Percentiles rank a stretch among this genome's conserved stretches.
phyloP scores from a whole-genome alignment of 495 filamentous ascomycete species.

The Penicillium dipodomyicola region DNA sequence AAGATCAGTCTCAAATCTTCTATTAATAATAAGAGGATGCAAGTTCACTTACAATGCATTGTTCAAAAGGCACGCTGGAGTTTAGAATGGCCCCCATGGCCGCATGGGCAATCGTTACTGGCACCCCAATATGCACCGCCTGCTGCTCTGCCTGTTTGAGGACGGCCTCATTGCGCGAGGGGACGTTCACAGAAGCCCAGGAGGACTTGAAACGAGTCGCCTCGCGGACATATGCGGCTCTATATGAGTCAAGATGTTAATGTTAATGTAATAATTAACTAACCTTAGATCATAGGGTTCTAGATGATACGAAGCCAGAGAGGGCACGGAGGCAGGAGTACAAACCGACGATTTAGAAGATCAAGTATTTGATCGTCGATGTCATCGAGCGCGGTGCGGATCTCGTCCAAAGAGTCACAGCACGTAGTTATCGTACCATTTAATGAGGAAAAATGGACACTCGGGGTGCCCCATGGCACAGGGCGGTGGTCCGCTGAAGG shows the following conservation, averaged over 20 bases:
- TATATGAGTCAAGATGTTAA: neutral
- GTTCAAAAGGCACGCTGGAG: slow-evolving; percentile 9
- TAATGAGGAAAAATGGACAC: slow-evolving; percentile 11
- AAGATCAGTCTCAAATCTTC: neutral
- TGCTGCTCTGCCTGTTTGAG: slow-evolving; percentile 8
- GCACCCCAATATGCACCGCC: slow-evolving; percentile 8
- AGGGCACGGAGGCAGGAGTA: neutral
- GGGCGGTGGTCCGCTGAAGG: slow-evolving; percentile 10
- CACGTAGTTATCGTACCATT: slow-evolving; percentile 7
- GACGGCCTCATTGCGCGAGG: slow-evolving; percentile 8
- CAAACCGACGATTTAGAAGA: neutral
- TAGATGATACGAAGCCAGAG: too few relatives aligned
- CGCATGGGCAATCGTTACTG: slow-evolving; percentile 11
- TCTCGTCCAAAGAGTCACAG: slow-evolving; percentile 7
- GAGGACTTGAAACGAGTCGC: slow-evolving; percentile 14
- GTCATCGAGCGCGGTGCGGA: slow-evolving; percentile 4
- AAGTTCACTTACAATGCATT: slow-evolving; percentile 9
- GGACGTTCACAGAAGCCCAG: slow-evolving; percentile 6
- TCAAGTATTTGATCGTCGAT: neutral
- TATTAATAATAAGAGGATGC: neutral
- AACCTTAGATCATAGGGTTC: too few relatives aligned
- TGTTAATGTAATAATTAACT: neutral
- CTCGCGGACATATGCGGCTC: slow-evolving; percentile 11
- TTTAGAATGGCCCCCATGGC: slow-evolving; percentile 9
- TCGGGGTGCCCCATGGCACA: slow-evolving; percentile 6